Base-by-base conservation (phyloP, 257 asterid species). In the Nicotiana knightiana region DNA sequence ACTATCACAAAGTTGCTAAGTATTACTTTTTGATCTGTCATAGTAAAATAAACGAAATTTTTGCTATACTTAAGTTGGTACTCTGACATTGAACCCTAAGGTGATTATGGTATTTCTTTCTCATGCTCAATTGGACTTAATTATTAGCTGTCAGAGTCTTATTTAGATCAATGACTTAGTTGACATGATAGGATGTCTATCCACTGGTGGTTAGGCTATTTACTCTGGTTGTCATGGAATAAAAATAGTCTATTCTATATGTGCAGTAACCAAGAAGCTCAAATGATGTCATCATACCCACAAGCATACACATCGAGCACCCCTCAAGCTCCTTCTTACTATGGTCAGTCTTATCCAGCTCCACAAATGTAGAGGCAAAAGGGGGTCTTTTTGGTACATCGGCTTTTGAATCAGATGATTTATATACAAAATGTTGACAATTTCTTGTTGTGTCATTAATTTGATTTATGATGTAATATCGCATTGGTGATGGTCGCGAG, bases 261-360 rank as follows among this genome's bases (percentile, higher is more conserved):
- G 30, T 32, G 78, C 76, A 81, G 83, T 66, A 81, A 81, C 83
- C 87, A 87, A 17, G 92, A 86, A 48, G 84, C 86, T 58, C 90
- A 87, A 63, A 77, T 83, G 88, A 85, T 88, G 88, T 57, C 87
- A 0, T 46, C 86, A 5, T 80, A 81, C 54, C 90, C 89, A 21
- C 87, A 86, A 33, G 67, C 67, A 5, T 88, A 88, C 82, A 59
- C 88, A 48, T 63, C 90, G 21, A 82, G 84, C 16, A 82, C 88
- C 46, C 77, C 89, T 28, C 91, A 86, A 86, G 85, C 89, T 16
- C 89, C 90, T 35, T 70, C 85, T 21, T 89, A 89, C 84, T 89
- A 91, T 32, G 85, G 86, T 70, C 91, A 86, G 39, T 58, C 91
- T 11, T 89, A 88, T 73, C 87, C 85, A 59, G 91, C 89, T 37